Conservation (phyloP, 176 grass and related monocot genomes). For the Rhynchospora breviuscula region DNA sequence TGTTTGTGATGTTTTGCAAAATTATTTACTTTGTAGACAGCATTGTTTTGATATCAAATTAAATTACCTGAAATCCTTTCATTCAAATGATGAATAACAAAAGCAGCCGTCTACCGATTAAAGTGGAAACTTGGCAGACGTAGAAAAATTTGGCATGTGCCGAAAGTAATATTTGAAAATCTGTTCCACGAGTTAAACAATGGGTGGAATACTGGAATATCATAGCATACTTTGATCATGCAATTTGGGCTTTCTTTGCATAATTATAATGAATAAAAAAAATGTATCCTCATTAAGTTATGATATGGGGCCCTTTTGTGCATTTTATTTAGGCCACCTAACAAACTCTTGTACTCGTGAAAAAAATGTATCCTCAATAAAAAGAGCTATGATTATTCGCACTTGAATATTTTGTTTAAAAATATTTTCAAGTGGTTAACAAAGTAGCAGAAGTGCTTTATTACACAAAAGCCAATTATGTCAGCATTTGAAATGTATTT, state of each 20-base stretch:
- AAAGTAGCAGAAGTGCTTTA: neutral
- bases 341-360: too few relatives aligned
- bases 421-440: too few relatives aligned
- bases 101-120: neutral
- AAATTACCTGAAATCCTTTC: neutral
- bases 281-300: too few relatives aligned
- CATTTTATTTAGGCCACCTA: too few relatives aligned
- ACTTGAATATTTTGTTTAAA: too few relatives aligned
- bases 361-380: too few relatives aligned
- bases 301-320: too few relatives aligned
- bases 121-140: neutral
- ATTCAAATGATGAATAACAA: neutral
- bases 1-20: neutral
- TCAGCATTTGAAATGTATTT: neutral
- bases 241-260: neutral
- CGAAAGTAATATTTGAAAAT: too few relatives aligned
- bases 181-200: neutral
- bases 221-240: neutral
- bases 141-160: too few relatives aligned
- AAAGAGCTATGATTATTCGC: too few relatives aligned
- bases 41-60: neutral
- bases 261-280: neutral
- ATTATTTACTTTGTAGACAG: neutral
- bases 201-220: neutral
- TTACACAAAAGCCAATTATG: neutral